Evolutionary conservation across 257 asterid genomes (phyloP).

Genomic region (Apocynum venetum): DNA sequence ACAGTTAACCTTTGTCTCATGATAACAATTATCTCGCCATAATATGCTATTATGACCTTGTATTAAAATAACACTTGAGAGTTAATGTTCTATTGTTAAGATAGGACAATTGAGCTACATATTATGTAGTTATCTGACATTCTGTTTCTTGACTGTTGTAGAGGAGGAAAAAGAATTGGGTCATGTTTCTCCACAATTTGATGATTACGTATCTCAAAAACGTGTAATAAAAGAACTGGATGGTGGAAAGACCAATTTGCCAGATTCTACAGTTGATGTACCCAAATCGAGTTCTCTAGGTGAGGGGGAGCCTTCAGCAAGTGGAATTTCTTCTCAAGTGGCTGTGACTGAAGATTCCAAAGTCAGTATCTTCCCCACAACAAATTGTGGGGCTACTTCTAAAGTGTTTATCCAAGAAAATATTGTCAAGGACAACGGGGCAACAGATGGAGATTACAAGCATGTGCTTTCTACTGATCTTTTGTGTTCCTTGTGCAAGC

Average conservation of each 20-base stretch:
- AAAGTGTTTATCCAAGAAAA: constrained; percentile 15
- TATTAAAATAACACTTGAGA: background rate
- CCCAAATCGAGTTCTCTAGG: constrained; percentile 14
- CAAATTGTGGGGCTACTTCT: constrained; percentile 21
- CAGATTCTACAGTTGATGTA: constrained; percentile 7
- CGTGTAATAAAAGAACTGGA: constrained; percentile 12
- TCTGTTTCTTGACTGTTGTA: constrained; percentile 27
- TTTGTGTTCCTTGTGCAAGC: constrained; percentile 55
- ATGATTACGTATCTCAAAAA: constrained; percentile 23
- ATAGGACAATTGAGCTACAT: background rate
- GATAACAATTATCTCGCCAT: background rate
- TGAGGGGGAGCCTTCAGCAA: constrained; percentile 14
- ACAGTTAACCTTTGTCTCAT: background rate
- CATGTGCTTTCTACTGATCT: constrained; percentile 34
- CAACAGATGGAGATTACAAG: constrained; percentile 20
- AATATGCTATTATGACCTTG: background rate
- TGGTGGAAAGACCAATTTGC: constrained; percentile 17
- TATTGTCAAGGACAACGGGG: constrained; percentile 12
- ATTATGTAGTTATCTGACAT: constrained; percentile 13
- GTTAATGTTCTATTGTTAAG: background rate
- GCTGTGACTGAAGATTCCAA: constrained; percentile 18
- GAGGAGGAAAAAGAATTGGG: constrained; percentile 48
- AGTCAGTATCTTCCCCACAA: constrained; percentile 8
- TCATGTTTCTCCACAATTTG: constrained; percentile 44
- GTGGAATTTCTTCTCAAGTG: constrained; percentile 16